Percentiles rank a stretch among this genome's conserved stretches.
phyloP scores from a whole-genome alignment of 768 basidiomycete species.

The Boletus insuetus region DNA sequence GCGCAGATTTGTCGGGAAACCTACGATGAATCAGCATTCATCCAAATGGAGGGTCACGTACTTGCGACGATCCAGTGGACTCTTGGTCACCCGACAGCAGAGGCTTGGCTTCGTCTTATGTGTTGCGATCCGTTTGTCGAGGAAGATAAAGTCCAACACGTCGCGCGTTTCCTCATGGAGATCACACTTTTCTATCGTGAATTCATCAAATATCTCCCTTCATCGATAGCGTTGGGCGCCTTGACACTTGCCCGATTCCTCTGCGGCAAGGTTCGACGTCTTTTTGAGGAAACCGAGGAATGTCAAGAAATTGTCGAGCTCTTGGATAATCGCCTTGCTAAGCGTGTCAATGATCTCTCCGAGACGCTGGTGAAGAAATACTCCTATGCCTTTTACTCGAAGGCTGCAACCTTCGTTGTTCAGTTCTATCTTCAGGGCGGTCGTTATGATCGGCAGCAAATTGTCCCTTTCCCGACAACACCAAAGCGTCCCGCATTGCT shows the following conservation, averaged over 20 bases:
- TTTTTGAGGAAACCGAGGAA: constrained; percentile 83
- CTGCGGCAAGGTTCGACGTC: constrained; percentile 72
- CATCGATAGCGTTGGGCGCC: constrained; percentile 85
- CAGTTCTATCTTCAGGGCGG: constrained; percentile 93
- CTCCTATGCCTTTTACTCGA: constrained; percentile 94
- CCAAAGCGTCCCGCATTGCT: constrained; percentile 37
- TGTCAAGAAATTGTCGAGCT: constrained; percentile 80
- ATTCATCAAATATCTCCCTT: constrained; percentile 83
- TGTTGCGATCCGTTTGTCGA: constrained; percentile 75
- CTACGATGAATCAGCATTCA: constrained; percentile 96
- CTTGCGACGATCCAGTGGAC: constrained; percentile 95
- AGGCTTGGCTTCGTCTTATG: constrained; percentile 90
- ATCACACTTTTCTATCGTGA: constrained; percentile 98
- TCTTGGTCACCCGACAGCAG: constrained; percentile 95
- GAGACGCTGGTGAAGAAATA: constrained; percentile 98
- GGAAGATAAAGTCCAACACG: constrained; percentile 88
- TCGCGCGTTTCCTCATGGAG: constrained; percentile 98
- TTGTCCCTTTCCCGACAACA: constrained; percentile 60
- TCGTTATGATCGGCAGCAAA: constrained; percentile 55
- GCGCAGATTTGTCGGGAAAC: constrained; percentile 94
- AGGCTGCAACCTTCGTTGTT: constrained; percentile 89
- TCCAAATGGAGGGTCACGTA: constrained; percentile 99
- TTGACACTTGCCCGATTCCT: constrained; percentile 87
- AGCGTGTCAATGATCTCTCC: constrained; percentile 89
- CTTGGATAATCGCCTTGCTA: constrained; percentile 82